Evolutionary conservation across 2,329 filamentous ascomycete genomes (phyloP).

Genomic region (Graphium sp.): DNA sequence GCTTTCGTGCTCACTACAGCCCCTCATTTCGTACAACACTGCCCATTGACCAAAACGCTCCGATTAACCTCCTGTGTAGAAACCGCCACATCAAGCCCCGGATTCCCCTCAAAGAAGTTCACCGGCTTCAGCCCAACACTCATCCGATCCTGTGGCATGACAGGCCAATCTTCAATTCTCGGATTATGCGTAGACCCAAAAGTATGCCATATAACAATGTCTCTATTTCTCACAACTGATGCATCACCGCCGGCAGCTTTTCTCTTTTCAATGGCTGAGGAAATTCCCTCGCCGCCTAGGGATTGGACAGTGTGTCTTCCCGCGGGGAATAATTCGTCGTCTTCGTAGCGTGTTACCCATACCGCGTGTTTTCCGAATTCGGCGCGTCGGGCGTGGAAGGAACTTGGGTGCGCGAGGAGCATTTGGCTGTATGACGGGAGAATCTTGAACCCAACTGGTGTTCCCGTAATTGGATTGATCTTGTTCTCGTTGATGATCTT

Average conservation of each 20-base stretch:
- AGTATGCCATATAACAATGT: conserved; percentile 41
- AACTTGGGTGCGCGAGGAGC: conserved; percentile 18
- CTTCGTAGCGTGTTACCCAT: conserved; percentile 25
- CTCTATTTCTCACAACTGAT: conserved; percentile 24
- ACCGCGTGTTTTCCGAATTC: conserved; percentile 24
- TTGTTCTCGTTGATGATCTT: conserved; percentile 27
- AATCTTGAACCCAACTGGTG: conserved; percentile 27
- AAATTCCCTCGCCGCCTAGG: conserved; percentile 18
- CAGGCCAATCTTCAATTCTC: conserved; percentile 49
- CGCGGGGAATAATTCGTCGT: conserved; percentile 23
- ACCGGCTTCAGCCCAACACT: conserved; percentile 31
- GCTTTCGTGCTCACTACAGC: no score
- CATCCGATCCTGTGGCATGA: conserved; percentile 47
- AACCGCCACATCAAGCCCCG: conserved; percentile 28
- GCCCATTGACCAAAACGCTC: conserved; percentile 11
- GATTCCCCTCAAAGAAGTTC: conserved; percentile 35
- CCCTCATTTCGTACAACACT: conserved; percentile 1
- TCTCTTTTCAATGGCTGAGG: conserved; percentile 18
- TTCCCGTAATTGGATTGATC: conserved; percentile 23
- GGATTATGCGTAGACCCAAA: conserved; percentile 48
- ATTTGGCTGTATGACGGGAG: conserved; percentile 26
- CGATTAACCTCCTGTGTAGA: conserved; percentile 16
- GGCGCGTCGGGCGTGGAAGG: conserved; percentile 20
- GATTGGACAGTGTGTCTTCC: conserved; percentile 31
- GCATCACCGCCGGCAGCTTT: conserved; percentile 17